phyloP scores from a whole-genome alignment of 2,329 filamentous ascomycete species.

The Colletotrichum tropicicola region DNA sequence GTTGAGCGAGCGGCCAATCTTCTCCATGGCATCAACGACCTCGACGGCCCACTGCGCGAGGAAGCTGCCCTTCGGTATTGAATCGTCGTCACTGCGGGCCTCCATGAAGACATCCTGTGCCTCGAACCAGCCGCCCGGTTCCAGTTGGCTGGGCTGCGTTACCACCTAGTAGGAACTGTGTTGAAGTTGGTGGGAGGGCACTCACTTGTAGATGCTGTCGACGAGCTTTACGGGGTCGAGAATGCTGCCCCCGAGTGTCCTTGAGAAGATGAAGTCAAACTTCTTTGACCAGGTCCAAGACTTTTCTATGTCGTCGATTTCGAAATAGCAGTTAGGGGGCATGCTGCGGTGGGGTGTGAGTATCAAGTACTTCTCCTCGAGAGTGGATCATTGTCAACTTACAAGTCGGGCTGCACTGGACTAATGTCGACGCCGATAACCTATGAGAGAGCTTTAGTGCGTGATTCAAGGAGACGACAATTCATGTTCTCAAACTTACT shows the following conservation, averaged over 20 bases:
- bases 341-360: slow-evolving; percentile 34
- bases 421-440: slow-evolving; percentile 29
- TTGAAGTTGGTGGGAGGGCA: background rate
- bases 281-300: slow-evolving; percentile 42
- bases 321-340: slow-evolving; percentile 55
- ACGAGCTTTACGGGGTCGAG: slow-evolving; percentile 36
- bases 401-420: slow-evolving; percentile 28
- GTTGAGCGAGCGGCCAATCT: slow-evolving; percentile 40
- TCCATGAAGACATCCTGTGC: slow-evolving; percentile 39
- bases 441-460: background rate
- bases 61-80: slow-evolving; percentile 38
- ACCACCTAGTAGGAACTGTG: background rate
- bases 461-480: too few species aligned
- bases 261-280: slow-evolving; percentile 47
- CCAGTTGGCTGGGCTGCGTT: slow-evolving; percentile 32
- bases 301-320: slow-evolving; percentile 47
- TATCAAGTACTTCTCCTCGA: accelerated
- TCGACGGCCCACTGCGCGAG: slow-evolving; percentile 42
- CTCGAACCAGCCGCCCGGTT: slow-evolving; percentile 45
- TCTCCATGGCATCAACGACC: slow-evolving; percentile 41
- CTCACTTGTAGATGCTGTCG: slow-evolving; percentile 34
- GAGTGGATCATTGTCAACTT: background rate
- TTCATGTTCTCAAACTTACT: slow-evolving; percentile 20
- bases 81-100: slow-evolving; percentile 42
- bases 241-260: slow-evolving; percentile 42